These are phyloP conservation scores for Chenopodium berlandieri DNA, from an alignment of 148 eudicot genomes.

Conservation along the genomic window DNA sequence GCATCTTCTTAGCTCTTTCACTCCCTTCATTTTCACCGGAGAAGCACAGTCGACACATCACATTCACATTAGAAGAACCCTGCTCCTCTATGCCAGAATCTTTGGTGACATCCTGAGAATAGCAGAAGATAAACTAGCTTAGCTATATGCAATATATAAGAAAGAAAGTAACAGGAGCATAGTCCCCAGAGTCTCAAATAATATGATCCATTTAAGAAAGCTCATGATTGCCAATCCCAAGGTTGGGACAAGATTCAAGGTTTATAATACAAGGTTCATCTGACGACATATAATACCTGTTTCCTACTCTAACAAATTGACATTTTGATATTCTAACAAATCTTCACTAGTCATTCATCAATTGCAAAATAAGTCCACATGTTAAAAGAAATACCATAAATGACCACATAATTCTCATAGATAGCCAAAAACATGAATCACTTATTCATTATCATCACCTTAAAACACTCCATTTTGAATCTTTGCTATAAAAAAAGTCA, in stretches of 20 bases:
- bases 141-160: not conserved
- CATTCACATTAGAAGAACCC: conserved; percentile 51
- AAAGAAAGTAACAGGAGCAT: not conserved
- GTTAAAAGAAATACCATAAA: too few species aligned
- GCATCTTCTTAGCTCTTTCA: conserved; percentile 88
- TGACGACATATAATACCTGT: not conserved
- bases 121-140: not conserved
- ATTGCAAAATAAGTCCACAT: not conserved
- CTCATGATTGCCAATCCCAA: not conserved
- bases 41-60: conserved; percentile 93
- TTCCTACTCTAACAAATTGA: not conserved
- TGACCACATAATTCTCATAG: too few species aligned
- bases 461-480: not conserved
- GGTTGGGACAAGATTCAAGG: not conserved
- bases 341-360: not conserved
- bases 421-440: not conserved
- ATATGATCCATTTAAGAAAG: not conserved
- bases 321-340: not conserved
- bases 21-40: conserved; percentile 83
- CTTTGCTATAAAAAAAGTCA: too few species aligned
- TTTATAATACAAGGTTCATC: not conserved
- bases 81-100: conserved; percentile 70
- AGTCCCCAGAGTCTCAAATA: not conserved
- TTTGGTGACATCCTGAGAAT: conserved; percentile 46
- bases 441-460: not conserved